Evolutionary conservation across 306 rosid genomes (phyloP).

Genomic region (Erythrophleum fordii): DNA sequence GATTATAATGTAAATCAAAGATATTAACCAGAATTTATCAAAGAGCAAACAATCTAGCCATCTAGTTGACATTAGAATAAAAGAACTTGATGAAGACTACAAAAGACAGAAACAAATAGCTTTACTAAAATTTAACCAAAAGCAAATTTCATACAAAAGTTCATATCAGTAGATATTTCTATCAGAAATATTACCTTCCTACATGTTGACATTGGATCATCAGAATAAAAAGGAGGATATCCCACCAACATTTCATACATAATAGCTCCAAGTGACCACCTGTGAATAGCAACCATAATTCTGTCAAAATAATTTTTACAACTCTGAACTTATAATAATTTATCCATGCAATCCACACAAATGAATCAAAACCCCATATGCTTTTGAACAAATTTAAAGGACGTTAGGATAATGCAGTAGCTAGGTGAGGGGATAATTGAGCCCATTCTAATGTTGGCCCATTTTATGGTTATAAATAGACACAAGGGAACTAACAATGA

Average conservation of each 20-base stretch:
- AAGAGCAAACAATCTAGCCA: conserved; percentile 29
- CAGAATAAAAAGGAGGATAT: conserved; percentile 98
- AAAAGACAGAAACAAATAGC: not conserved
- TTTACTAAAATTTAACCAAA: conserved; percentile 4
- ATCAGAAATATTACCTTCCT: conserved; percentile 70
- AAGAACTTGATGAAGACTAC: not conserved
- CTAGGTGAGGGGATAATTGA: not conserved
- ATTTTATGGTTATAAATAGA: too few species aligned
- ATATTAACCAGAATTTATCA: conserved; percentile 11
- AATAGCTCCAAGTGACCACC: conserved; percentile 99
- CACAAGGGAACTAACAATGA: too few species aligned
- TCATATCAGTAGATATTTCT: not conserved
- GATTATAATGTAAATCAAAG: not conserved
- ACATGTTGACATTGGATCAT: conserved; percentile 98
- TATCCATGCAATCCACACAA: conserved; percentile 11
- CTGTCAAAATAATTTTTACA: conserved; percentile 15
- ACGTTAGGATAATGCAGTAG: not conserved
- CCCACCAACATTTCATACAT: conserved; percentile 99
- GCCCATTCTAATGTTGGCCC: not conserved
- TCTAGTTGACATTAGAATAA: not conserved
- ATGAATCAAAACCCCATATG: not conserved
- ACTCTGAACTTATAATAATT: not conserved
- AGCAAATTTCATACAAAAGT: not conserved
- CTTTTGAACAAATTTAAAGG: not conserved
- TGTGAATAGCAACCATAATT: conserved; percentile 35